Conservation (phyloP, 2,329 filamentous ascomycete genomes). For the Penicillium sclerotigenum region DNA sequence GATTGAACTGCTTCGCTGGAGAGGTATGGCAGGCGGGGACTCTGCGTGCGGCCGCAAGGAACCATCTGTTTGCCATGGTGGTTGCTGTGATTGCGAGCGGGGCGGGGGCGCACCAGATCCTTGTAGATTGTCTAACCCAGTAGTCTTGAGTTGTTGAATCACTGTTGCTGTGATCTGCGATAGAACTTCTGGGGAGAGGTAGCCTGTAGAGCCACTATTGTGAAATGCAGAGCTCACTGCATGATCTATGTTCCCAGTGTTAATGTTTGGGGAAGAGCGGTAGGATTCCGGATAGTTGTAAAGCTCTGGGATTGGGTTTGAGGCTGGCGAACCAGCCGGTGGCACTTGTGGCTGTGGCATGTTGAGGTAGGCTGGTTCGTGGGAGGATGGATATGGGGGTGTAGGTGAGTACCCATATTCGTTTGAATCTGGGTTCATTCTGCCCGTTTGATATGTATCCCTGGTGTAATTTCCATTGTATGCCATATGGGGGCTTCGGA, state of each 20-base stretch:
- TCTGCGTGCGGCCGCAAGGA: slow-evolving; percentile 18
- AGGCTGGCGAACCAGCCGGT: slow-evolving; percentile 15
- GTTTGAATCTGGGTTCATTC: slow-evolving; percentile 23
- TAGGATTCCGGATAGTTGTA: slow-evolving; percentile 14
- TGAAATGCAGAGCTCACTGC: slow-evolving; percentile 57
- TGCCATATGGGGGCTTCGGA: slow-evolving; percentile 32
- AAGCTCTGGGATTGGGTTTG: slow-evolving; percentile 12
- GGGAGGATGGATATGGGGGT: slow-evolving; percentile 35
- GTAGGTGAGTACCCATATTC: slow-evolving; percentile 27
- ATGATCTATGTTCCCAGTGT: slow-evolving; percentile 51
- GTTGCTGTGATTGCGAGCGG: slow-evolving; percentile 24
- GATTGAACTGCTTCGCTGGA: slow-evolving; percentile 17
- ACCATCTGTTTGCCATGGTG: slow-evolving; percentile 20
- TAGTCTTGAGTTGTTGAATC: slow-evolving; percentile 56
- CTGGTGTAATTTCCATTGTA: slow-evolving; percentile 43
- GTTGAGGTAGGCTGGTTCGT: slow-evolving; percentile 30
- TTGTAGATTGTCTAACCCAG: slow-evolving; percentile 38
- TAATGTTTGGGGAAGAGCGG: slow-evolving; percentile 12
- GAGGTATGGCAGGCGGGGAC: slow-evolving; percentile 17
- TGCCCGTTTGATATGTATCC: slow-evolving; percentile 27
- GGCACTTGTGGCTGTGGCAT: slow-evolving; percentile 39
- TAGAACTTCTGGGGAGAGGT: slow-evolving; percentile 59
- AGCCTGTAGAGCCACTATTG: slow-evolving; percentile 48
- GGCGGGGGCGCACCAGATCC: slow-evolving; percentile 25
- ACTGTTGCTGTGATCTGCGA: slow-evolving; percentile 59